These are phyloP conservation scores for Epichloe elymi DNA, from an alignment of 2,329 filamentous ascomycete species.

Conservation along the genomic window DNA sequence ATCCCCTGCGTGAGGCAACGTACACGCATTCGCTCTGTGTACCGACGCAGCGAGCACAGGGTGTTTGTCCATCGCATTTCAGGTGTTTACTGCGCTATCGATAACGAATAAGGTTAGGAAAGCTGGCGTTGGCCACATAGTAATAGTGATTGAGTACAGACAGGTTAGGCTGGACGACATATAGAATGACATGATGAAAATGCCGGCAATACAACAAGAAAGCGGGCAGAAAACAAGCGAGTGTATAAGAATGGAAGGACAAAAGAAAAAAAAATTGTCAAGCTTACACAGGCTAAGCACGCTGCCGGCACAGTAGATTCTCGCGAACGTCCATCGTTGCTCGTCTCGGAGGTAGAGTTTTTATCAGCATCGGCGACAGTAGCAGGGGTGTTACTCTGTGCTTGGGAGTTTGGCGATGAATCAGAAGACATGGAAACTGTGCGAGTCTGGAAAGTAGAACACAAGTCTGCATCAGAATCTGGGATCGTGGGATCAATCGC, in stretches of 20 bases:
- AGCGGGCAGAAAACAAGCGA: neutral
- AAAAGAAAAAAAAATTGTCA: neutral
- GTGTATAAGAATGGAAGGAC: neutral
- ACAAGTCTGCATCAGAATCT: neutral
- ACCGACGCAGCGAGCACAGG: slow-evolving; percentile 53
- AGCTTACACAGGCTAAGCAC: slow-evolving; percentile 41
- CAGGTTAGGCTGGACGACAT: neutral
- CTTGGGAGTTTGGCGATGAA: slow-evolving; percentile 5
- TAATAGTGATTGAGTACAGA: neutral
- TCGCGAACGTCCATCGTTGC: slow-evolving; percentile 10
- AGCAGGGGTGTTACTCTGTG: slow-evolving; percentile 1
- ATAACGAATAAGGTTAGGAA: neutral
- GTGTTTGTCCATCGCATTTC: slow-evolving; percentile 59
- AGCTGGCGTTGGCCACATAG: neutral
- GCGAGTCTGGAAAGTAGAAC: neutral
- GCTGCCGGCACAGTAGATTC: slow-evolving; percentile 33
- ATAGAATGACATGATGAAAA: neutral
- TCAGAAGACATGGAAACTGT: slow-evolving; percentile 3
- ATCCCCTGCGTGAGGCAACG: slow-evolving; percentile 61
- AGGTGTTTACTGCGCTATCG: slow-evolving; percentile 50
- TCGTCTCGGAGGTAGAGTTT: slow-evolving; percentile 3
- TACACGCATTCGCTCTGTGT: slow-evolving; percentile 53
- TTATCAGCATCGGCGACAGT: neutral
- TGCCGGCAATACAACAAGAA: neutral
- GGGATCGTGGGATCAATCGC: slow-evolving; percentile 1